A percentile compares a stretch with the other conserved stretches of the same genome.
phyloP scores from a whole-genome alignment of 495 filamentous ascomycete species.

The Annulohypoxylon stygium region DNA sequence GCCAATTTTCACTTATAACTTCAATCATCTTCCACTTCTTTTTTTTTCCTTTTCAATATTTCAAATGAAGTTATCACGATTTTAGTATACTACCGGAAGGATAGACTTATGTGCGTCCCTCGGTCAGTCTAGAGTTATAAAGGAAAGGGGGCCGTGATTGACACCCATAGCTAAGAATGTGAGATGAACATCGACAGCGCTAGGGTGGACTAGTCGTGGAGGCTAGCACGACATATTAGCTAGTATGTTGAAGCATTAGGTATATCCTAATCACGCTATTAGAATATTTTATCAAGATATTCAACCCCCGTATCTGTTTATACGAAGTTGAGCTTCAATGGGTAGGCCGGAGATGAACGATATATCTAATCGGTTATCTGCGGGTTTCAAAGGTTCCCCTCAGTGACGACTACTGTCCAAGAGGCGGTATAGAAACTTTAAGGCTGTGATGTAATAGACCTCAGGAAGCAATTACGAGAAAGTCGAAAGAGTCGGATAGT shows the following conservation, averaged over 20 bases:
- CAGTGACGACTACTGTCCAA: not conserved
- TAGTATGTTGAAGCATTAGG: not conserved
- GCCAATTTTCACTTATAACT: not conserved
- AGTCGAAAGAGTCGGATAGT: not conserved
- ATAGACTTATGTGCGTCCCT: not conserved
- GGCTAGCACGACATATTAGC: not conserved
- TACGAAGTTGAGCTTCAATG: not conserved
- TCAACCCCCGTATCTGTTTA: not conserved
- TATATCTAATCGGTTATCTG: not conserved
- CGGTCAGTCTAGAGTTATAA: not conserved
- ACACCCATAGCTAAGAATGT: conserved; percentile 2
- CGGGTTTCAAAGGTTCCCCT: not conserved
- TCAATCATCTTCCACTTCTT: not conserved
- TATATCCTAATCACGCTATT: conserved; percentile 9
- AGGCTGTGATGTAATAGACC: not conserved
- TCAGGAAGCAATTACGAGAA: not conserved
- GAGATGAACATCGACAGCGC: conserved; percentile 8
- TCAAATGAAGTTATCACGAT: not conserved
- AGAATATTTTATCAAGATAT: not conserved
- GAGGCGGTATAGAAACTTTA: not conserved
- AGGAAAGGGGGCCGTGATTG: conserved; percentile 1
- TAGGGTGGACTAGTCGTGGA: conserved; percentile 6
- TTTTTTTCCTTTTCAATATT: not conserved
- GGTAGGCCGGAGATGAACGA: conserved; percentile 4
- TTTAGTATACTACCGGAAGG: not conserved